Evolutionary conservation across 306 rosid genomes (phyloP).

Genomic region (Parietaria judaica): DNA sequence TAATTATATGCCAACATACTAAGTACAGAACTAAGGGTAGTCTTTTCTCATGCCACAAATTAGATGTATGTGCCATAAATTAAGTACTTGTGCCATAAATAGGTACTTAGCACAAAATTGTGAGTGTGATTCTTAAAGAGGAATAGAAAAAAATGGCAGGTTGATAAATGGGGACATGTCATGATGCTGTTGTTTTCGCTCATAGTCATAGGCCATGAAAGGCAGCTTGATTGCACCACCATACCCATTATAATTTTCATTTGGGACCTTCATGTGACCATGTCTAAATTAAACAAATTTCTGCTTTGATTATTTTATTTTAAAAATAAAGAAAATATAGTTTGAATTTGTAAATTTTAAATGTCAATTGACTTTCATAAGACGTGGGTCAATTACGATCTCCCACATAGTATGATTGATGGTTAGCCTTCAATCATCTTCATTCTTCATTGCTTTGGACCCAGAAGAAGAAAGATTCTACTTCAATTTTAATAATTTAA

Average conservation of each 20-base stretch:
- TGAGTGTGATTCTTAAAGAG: neutral
- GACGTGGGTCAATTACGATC: conserved; percentile 13
- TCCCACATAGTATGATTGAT: neutral
- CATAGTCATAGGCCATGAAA: neutral
- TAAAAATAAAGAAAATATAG: no score
- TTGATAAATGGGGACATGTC: conserved; percentile 7
- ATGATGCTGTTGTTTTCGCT: conserved; percentile 5
- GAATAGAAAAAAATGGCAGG: neutral
- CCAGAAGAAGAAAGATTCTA: conserved; percentile 2
- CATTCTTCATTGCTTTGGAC: conserved; percentile 7
- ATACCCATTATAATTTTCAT: neutral
- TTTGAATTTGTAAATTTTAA: no score
- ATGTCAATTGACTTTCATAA: conserved; percentile 1
- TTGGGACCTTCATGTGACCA: conserved; percentile 14
- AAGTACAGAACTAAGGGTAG: no score
- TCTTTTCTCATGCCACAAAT: no score
- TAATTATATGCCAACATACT: no score
- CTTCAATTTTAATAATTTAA: neutral
- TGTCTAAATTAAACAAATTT: neutral
- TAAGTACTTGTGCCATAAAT: no score
- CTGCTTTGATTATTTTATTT: neutral
- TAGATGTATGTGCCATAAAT: no score
- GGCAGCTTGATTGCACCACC: conserved; percentile 12
- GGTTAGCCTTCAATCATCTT: neutral
- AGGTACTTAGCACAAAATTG: no score